Percentiles rank a stretch among this genome's conserved stretches.
phyloP scores from a whole-genome alignment of 805 yeast species.

The Metschnikowia gruessii region DNA sequence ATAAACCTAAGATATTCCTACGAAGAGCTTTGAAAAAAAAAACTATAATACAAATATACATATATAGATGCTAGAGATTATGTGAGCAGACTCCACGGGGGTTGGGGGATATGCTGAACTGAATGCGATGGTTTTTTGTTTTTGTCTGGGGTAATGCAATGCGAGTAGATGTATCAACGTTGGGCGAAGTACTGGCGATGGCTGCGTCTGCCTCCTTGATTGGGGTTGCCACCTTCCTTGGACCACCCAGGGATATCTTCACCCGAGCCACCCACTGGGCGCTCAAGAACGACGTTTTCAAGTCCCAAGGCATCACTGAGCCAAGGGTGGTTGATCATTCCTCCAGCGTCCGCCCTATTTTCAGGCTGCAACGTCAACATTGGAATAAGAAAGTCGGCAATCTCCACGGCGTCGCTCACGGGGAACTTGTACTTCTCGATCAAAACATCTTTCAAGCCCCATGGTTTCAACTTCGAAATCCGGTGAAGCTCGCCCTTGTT shows the following conservation, averaged over 20 bases:
- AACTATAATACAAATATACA: slow-evolving; percentile 8
- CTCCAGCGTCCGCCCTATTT: slow-evolving; percentile 91
- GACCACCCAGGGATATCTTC: slow-evolving; percentile 92
- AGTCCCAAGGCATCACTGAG: slow-evolving; percentile 70
- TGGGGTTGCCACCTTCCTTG: slow-evolving; percentile 45
- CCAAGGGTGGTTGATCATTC: slow-evolving; percentile 89
- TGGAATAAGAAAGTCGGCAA: slow-evolving; percentile 76
- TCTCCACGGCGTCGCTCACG: slow-evolving; percentile 63
- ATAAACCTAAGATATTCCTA: too few relatives aligned
- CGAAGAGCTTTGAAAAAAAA: background rate
- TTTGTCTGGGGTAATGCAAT: background rate
- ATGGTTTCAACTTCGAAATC: slow-evolving; percentile 47
- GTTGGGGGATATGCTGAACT: slow-evolving; percentile 1
- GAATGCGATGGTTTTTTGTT: slow-evolving; percentile 3
- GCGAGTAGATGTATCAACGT: background rate
- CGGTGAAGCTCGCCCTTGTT: slow-evolving; percentile 37
- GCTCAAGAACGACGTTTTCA: slow-evolving; percentile 65
- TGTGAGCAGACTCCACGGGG: slow-evolving; percentile 2
- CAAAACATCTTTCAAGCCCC: slow-evolving; percentile 50
- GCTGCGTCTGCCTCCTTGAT: slow-evolving; percentile 12
- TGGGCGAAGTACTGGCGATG: slow-evolving; percentile 14
- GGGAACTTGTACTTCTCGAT: slow-evolving; percentile 50
- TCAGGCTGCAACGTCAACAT: slow-evolving; percentile 81
- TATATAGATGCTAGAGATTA: slow-evolving; percentile 4
- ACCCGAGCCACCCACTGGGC: slow-evolving; percentile 78